Evolutionary conservation across 1,139 yeast genomes (phyloP).

Genomic region (Geotrichum phurueaensis): DNA sequence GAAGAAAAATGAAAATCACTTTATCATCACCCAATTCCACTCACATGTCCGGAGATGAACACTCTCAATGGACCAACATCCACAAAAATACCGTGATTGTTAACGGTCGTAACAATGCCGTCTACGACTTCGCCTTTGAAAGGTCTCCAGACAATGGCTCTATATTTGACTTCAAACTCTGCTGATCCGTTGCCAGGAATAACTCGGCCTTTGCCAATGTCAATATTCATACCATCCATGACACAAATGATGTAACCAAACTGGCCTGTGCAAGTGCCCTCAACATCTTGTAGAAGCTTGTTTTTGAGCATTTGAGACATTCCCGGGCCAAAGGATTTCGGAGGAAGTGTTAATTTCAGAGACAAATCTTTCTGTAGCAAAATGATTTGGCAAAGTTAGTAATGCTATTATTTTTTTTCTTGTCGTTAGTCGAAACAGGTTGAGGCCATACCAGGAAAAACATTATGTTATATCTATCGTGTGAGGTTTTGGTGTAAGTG

Average conservation of each 20-base stretch:
- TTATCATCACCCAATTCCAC: slow-evolving; percentile 13
- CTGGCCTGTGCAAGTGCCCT: slow-evolving; percentile 98
- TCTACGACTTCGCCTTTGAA: slow-evolving; percentile 98
- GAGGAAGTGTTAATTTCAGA: slow-evolving; percentile 86
- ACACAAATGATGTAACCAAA: slow-evolving; percentile 97
- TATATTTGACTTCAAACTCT: slow-evolving; percentile 89
- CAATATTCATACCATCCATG: slow-evolving; percentile 87
- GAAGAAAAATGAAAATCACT: neutral
- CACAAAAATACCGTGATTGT: slow-evolving; percentile 94
- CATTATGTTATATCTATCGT: neutral
- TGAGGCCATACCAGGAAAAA: neutral
- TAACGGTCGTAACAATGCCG: slow-evolving; percentile 89
- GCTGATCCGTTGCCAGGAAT: slow-evolving; percentile 91
- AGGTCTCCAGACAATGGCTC: slow-evolving; percentile 98
- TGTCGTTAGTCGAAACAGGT: neutral
- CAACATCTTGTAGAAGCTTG: slow-evolving; percentile 88
- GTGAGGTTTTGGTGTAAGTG: neutral
- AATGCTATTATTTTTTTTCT: neutral
- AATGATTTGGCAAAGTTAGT: neutral
- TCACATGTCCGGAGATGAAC: slow-evolving; percentile 79
- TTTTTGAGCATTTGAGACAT: slow-evolving; percentile 91
- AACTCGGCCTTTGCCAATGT: slow-evolving; percentile 90
- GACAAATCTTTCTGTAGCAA: slow-evolving; percentile 64
- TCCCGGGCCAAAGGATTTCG: slow-evolving; percentile 95
- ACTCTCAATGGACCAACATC: slow-evolving; percentile 97